A percentile compares a stretch with the other conserved stretches of the same genome.
Evolutionary conservation across 1,284 basidiomycete genomes (phyloP).

Genomic region (Coniophora puteana): DNA sequence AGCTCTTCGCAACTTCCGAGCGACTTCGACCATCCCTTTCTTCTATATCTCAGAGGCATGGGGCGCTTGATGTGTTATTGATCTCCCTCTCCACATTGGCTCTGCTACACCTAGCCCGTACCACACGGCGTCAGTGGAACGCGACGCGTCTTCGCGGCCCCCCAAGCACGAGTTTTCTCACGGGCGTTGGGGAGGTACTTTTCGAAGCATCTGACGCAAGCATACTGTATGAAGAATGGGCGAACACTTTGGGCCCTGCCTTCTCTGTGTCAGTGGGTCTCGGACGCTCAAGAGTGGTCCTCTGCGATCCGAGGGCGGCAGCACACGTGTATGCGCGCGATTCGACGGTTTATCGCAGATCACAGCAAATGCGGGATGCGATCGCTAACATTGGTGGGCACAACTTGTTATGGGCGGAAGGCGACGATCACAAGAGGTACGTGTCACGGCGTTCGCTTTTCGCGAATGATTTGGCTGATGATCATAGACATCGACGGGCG

Average conservation of each 20-base stretch:
- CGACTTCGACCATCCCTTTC: too few species aligned
- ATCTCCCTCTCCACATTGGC: too few species aligned
- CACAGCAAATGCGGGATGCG: constrained; percentile 16
- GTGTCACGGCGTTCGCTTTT: too few species aligned
- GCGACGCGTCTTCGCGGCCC: constrained; percentile 32
- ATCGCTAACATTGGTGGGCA: not conserved
- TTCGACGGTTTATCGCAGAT: constrained; percentile 43
- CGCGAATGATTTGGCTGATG: too few species aligned
- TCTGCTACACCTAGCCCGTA: too few species aligned
- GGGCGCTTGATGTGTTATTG: too few species aligned
- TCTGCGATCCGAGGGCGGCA: constrained; percentile 54
- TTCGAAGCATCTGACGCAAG: constrained; percentile 23
- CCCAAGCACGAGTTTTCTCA: constrained; percentile 29
- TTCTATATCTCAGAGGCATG: too few species aligned
- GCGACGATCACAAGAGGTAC: not conserved
- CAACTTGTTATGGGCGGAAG: not conserved
- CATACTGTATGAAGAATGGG: constrained; percentile 38
- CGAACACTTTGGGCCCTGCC: constrained; percentile 42
- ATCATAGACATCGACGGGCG: constrained; percentile 35
- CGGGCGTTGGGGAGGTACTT: constrained; percentile 32
- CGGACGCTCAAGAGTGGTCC: constrained; percentile 37
- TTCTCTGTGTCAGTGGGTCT: constrained; percentile 41
- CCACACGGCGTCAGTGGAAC: constrained; percentile 4
- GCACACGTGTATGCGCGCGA: constrained; percentile 52
- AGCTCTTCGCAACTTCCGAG: too few species aligned